Percentiles rank a stretch among this genome's conserved stretches.
Evolutionary conservation across 176 grass and related monocot genomes (phyloP).

Genomic region (Oryza meyeriana): DNA sequence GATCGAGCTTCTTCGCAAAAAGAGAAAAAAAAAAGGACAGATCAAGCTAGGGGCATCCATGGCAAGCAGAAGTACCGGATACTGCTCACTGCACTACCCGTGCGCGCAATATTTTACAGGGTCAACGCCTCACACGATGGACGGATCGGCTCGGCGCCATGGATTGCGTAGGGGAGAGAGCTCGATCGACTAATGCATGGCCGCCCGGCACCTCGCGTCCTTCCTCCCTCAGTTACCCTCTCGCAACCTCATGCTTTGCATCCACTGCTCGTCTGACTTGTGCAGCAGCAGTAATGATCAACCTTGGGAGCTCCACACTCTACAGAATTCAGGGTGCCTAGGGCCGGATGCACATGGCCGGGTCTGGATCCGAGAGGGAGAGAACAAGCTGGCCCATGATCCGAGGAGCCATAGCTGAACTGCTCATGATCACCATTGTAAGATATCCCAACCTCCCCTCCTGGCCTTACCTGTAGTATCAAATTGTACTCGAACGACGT

Average conservation of each 20-base stretch:
- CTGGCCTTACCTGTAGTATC: not conserved
- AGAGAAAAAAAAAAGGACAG: too few relatives aligned
- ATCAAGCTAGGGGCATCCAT: not conserved
- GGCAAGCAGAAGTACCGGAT: not conserved
- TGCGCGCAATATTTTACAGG: constrained; percentile 32
- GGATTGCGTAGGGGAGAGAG: constrained; percentile 30
- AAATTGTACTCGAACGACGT: constrained; percentile 42
- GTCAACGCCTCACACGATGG: constrained; percentile 33
- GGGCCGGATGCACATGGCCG: constrained; percentile 44
- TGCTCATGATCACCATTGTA: constrained; percentile 10
- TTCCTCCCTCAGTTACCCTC: not conserved
- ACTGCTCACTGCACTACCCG: constrained; percentile 10
- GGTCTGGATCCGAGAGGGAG: constrained; percentile 30
- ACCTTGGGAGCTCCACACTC: constrained; percentile 34
- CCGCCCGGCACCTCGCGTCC: not conserved
- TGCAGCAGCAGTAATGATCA: constrained; percentile 30
- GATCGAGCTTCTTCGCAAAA: too few relatives aligned
- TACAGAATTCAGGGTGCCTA: constrained; percentile 35
- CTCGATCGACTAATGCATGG: constrained; percentile 19
- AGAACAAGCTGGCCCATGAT: constrained; percentile 46
- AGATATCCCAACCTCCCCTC: not conserved
- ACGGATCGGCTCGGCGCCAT: not conserved
- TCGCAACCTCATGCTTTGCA: constrained; percentile 28
- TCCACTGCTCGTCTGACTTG: constrained; percentile 5
- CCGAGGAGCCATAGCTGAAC: constrained; percentile 26